These are phyloP conservation scores for Elsinoe australis DNA, from an alignment of 2,329 filamentous ascomycete genomes.

Conservation along the genomic window DNA sequence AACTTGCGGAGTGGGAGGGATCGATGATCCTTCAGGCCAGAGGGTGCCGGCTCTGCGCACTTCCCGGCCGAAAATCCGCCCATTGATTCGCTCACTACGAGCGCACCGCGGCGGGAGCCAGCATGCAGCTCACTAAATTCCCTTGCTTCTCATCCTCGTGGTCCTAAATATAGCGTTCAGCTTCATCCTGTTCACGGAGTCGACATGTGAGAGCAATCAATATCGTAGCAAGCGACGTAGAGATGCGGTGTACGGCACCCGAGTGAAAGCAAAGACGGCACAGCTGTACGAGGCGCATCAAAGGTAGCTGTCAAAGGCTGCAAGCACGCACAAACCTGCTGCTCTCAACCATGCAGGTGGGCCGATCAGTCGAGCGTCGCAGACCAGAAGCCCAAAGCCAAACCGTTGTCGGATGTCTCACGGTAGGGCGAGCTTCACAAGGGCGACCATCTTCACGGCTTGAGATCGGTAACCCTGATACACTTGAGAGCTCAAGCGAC, in stretches of 20 bases:
- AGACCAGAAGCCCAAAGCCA: slow-evolving; percentile 2
- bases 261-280: not conserved
- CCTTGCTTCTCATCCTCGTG: slow-evolving; percentile 15
- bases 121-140: slow-evolving; percentile 11
- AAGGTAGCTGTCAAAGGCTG: slow-evolving; percentile 11
- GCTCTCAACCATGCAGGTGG: slow-evolving; percentile 12
- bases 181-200: not conserved
- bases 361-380: slow-evolving; percentile 8
- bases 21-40: not conserved
- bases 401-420: slow-evolving; percentile 14
- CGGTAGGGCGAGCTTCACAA: slow-evolving; percentile 9
- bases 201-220: not conserved
- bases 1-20: not conserved
- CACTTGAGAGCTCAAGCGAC: not conserved
- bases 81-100: slow-evolving; percentile 11
- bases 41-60: not conserved
- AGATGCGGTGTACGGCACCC: slow-evolving; percentile 1
- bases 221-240: not conserved
- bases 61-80: slow-evolving; percentile 6
- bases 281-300: not conserved
- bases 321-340: slow-evolving; percentile 14
- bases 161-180: slow-evolving; percentile 6
- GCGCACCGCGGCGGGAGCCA: slow-evolving; percentile 4
- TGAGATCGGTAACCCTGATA: not conserved
- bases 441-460: not conserved